Base-by-base conservation (phyloP, 805 yeast genomes). In the Teunomyces lycoperdinae region DNA sequence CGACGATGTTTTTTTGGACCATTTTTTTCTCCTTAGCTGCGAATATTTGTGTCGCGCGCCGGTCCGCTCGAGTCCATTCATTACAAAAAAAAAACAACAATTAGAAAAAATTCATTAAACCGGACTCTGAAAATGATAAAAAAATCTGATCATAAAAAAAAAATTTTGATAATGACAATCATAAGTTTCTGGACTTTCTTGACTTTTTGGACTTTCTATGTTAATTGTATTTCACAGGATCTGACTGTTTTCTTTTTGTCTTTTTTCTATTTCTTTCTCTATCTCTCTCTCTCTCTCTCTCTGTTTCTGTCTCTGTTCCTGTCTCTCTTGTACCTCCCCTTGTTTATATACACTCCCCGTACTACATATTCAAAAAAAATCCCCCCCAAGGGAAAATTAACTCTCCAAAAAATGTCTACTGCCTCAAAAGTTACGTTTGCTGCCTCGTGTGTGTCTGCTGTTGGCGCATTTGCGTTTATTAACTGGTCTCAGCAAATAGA, bases 371-470 rank as follows among this genome's bases (percentile, higher is more conserved):
- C 39, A 34, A n/a, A 34, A 9, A 14, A 17, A 34, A 34, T 8
- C 11, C 31, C 13, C 33, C 14, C 40, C 27, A 4, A 35, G 14
- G 9, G 13, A 17, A 33, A 36, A 13, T 7, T 30, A 13, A 33
- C 31, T n/a, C 17, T 35, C 13, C 16, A 33, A 6, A n/a, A 32
- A 48, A 88, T 89, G 96, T 87, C 96, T 28, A 78, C 85, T 44
- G 88, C 91, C 1, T 82, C 95, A 31, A 89, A 86, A 63, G 66
- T 84, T 28, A 89, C 96, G 3, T 75, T 89, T 35, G 90, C 79
- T 0, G 54, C 77, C 9, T 75, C 89, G 11, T 71, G 81, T 24
- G 56, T 75, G 1, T 68, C 80, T 43, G 81, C 89, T 2, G 80
- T 72, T 0, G 78, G 76, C 2, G 77, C 94, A 0, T 81, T 85